Base-by-base conservation (phyloP, 768 basidiomycete species). In the Podaxis carcinomalis region DNA sequence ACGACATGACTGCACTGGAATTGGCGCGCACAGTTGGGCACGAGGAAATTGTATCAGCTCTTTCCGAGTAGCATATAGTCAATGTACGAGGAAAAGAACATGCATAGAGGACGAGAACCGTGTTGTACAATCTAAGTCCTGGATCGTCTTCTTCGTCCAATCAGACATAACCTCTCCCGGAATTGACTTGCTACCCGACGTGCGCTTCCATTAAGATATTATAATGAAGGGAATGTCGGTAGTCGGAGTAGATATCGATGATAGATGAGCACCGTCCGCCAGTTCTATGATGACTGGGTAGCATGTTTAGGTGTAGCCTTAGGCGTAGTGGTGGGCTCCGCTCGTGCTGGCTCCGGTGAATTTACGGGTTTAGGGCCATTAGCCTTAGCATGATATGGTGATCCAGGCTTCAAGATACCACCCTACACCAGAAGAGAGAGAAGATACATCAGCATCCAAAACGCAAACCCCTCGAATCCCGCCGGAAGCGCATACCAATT, bases 21-120 rank as follows among this genome's bases (percentile, higher is more conserved):
- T 72, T 92, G 57, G 88, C 90, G 25, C 72, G 74, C 49, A 75
- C 84, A 36, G 83, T 86, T 9, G 84, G 82, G 27, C 81, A 86
- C 62, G 68, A 77, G 19, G 83, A 86, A 1, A 80, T 92, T 57
- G 80, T 78, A 57, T 63, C 62, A 13, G 65, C 72, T 57, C 68
- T 77, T 55, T 63, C 56, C 42, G 23, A 37, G 16, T 55, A 55
- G 58, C 40, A 51, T 40, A 40, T 40, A 40, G 23, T 19, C 23
- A 42, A 59, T 13, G 28, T 52, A 21, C 23, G 11, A 49, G 39
- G 7, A 35, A 27, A 25, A n/a, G 21, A 1, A 49, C 27, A 35
- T 32, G 50, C 51, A 53, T 53, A 49, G 28, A 44, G 9, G 27
- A 21, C 19, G 19, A 44, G 52, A 40, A 25, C 27, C 56, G 49